Base-by-base conservation (phyloP, 2,329 filamentous ascomycete species). In the Orbilia blumenaviensis region DNA sequence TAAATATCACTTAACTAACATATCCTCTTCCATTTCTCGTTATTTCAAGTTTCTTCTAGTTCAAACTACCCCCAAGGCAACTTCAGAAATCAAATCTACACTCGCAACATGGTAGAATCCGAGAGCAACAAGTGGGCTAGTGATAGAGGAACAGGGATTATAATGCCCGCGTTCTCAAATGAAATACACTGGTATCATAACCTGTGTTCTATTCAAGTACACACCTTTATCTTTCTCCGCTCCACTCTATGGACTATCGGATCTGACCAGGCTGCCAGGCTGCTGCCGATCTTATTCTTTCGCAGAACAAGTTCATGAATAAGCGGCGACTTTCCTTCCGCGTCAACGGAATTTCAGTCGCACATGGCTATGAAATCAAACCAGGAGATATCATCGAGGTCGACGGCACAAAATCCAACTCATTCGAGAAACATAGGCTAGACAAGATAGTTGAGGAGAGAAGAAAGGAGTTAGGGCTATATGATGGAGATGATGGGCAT, bases 311-410 rank as follows among this genome's bases (percentile, higher is more conserved):
- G n/a, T 67, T 75, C 21, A 18, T 75, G 1, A 41, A 56, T 1
- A 32, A 16, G 9, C 41, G 16, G 0, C 46, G 61, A 18, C 36
- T 75, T n/a, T 46, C 34, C 0, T 23, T 63, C 14, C 25, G 25
- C 32, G 3, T 75, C 25, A 56, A 62, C 34, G 69, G 63, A 3
- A n/a, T 29, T 29, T 8, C 36, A n/a, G 54, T 50, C 7, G 5
- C 6, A 5, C 4, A 41, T 18, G 18, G 46, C 10, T 27, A 66
- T 6, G 8, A 4, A 2, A 56, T 62, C 21, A 12, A 14, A n/a
- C 21, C 56, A 1, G 69, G 69, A 1, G 69, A 75, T 23, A 58
- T 75, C 8, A 32, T 75, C 12, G 54, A 75, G 16, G 14, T 74
- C 16, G 32, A 56, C 7, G 50, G 50, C 6, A 56, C 50, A 16